Evolutionary conservation across 768 basidiomycete species (phyloP).

Genomic region (Boletus tomentosulus): DNA sequence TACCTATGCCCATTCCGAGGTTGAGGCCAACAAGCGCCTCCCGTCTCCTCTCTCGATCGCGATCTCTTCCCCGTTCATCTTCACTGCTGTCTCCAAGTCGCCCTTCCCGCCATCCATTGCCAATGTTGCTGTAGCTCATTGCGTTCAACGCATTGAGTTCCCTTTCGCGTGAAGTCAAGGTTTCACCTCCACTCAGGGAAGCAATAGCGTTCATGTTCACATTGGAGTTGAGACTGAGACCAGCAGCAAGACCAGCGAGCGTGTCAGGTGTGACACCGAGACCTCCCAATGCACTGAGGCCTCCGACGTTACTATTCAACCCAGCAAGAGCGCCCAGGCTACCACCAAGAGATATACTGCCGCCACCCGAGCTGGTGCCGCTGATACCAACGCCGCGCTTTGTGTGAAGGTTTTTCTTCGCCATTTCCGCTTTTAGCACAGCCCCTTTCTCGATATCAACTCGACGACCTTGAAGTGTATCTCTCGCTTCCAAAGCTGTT

Average conservation of each 20-base stretch:
- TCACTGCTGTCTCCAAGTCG: constrained; percentile 30
- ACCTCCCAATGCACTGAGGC: constrained; percentile 24
- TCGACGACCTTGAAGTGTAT: constrained; percentile 81
- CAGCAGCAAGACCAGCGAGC: constrained; percentile 25
- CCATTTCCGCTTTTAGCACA: constrained; percentile 97
- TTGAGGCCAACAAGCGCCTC: constrained; percentile 42
- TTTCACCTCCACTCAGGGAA: constrained; percentile 20
- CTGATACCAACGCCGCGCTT: constrained; percentile 83
- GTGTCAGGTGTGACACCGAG: constrained; percentile 28
- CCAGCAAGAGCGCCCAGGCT: constrained; percentile 22
- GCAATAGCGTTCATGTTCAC: constrained; percentile 25
- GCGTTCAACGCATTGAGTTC: constrained; percentile 45
- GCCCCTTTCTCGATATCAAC: constrained; percentile 93
- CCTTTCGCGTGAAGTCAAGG: constrained; percentile 42
- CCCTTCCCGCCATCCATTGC: constrained; percentile 35
- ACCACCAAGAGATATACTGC: constrained; percentile 26
- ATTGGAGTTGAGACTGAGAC: constrained; percentile 28
- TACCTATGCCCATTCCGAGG: constrained; percentile 23
- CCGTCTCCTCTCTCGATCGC: constrained; percentile 36
- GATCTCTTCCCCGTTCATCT: constrained; percentile 43
- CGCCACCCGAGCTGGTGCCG: constrained; percentile 28
- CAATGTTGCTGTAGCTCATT: constrained; percentile 39
- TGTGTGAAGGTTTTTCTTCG: constrained; percentile 98
- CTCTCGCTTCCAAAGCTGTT: constrained; percentile 84
- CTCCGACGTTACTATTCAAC: constrained; percentile 26